phyloP scores from a whole-genome alignment of 176 grass and related monocot species.

The Microstegium vimineum region DNA sequence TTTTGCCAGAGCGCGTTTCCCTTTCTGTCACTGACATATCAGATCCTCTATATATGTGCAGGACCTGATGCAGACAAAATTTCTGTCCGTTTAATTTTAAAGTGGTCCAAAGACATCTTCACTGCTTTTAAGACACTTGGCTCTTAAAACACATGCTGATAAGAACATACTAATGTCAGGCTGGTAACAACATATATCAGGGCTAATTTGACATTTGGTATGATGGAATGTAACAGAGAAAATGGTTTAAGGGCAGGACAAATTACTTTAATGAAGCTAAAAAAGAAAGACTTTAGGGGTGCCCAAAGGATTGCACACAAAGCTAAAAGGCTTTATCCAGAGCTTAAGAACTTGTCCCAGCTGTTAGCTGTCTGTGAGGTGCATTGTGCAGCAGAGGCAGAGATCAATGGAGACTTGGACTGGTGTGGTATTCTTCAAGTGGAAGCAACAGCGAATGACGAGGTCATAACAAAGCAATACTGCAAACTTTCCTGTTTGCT shows the following conservation, averaged over 20 bases:
- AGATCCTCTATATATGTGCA: too few relatives aligned
- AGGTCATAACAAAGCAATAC: conserved; percentile 66
- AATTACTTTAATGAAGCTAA: conserved; percentile 60
- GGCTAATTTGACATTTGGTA: neutral
- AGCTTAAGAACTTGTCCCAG: conserved; percentile 67
- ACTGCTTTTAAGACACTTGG: neutral
- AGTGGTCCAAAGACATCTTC: conserved; percentile 16
- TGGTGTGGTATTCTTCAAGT: conserved; percentile 75
- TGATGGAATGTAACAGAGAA: conserved; percentile 64
- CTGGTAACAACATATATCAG: neutral
- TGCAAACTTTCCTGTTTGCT: conserved; percentile 64
- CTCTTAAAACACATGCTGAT: neutral
- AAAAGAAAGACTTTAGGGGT: conserved; percentile 52
- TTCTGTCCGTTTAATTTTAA: neutral
- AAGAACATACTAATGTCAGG: neutral
- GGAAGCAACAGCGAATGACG: conserved; percentile 53
- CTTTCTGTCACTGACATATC: too few relatives aligned
- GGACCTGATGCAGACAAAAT: too few relatives aligned
- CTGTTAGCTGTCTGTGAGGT: conserved; percentile 71
- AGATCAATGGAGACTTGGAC: conserved; percentile 42
- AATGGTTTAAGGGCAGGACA: conserved; percentile 63
- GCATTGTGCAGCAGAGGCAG: conserved; percentile 61
- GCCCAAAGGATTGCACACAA: conserved; percentile 62
- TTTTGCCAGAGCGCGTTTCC: too few relatives aligned
- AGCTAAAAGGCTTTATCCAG: conserved; percentile 67